phyloP scores from a whole-genome alignment of 305 asterid genomes.

The Fraxinus baroniana region DNA sequence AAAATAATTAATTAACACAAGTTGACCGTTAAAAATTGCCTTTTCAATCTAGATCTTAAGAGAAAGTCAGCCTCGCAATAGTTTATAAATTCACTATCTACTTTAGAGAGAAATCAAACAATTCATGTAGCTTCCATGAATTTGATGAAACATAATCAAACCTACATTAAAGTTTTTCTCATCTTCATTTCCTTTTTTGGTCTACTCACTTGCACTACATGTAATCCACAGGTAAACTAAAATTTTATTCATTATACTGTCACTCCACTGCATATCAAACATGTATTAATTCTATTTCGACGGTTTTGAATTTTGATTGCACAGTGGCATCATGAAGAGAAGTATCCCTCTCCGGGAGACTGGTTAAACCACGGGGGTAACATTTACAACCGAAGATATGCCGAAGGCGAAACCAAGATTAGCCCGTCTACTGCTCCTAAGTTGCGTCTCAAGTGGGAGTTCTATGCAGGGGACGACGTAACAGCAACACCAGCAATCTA shows the following conservation, averaged over 20 bases:
- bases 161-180: background rate
- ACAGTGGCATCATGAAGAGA: conserved; percentile 13
- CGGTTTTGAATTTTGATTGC: background rate
- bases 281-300: background rate
- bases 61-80: background rate
- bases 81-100: background rate
- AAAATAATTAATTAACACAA: background rate
- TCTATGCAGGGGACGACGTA: conserved; percentile 36
- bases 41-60: no score
- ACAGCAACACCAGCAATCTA: conserved; percentile 42
- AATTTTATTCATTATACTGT: no score
- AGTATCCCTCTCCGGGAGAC: background rate
- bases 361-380: conserved; percentile 65
- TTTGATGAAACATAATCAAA: conserved; percentile 8
- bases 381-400: conserved; percentile 43
- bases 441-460: conserved; percentile 46
- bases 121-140: background rate
- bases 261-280: background rate
- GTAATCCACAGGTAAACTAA: background rate
- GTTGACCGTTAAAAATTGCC: no score
- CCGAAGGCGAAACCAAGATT: conserved; percentile 36
- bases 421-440: conserved; percentile 40
- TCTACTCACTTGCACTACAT: background rate
- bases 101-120: background rate
- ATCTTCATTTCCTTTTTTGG: conserved; percentile 11